phyloP scores from a whole-genome alignment of 2,329 filamentous ascomycete species.

The Aspergillus puulaauensis region DNA sequence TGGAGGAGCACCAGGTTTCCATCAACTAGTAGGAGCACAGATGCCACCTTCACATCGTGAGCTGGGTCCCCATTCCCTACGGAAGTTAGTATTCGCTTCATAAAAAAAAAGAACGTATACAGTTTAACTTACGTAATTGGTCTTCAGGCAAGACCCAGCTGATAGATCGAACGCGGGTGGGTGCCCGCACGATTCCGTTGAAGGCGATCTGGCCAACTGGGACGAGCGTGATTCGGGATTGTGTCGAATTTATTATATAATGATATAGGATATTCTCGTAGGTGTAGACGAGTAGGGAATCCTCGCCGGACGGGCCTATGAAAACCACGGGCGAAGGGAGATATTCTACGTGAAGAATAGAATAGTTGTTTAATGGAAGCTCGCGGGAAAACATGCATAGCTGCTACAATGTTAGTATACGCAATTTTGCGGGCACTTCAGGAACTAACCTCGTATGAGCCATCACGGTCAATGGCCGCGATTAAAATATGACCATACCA shows the following conservation, averaged over 20 bases:
- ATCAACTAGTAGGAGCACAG: slow-evolving; percentile 93
- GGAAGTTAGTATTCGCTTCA: slow-evolving; percentile 14
- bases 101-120: not conserved
- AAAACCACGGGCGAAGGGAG: slow-evolving; percentile 86
- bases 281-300: slow-evolving; percentile 94
- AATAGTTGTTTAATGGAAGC: slow-evolving; percentile 68
- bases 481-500: slow-evolving; percentile 97
- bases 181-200: slow-evolving; percentile 91
- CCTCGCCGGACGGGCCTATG: slow-evolving; percentile 83
- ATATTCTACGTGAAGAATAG: slow-evolving; percentile 72
- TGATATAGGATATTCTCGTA: slow-evolving; percentile 96
- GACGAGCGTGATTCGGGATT: slow-evolving; percentile 72
- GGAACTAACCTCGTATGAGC: slow-evolving; percentile 65
- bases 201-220: slow-evolving; percentile 98
- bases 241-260: slow-evolving; percentile 76
- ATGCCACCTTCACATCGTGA: slow-evolving; percentile 89
- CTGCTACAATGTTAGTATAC: slow-evolving; percentile 33
- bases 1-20: slow-evolving; percentile 92
- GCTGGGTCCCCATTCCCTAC: slow-evolving; percentile 83
- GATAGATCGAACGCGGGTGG: slow-evolving; percentile 84
- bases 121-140: slow-evolving; percentile 63
- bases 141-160: slow-evolving; percentile 95
- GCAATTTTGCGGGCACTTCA: not conserved
- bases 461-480: slow-evolving; percentile 83
- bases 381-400: slow-evolving; percentile 93